Base-by-base conservation (phyloP, 495 filamentous ascomycete genomes). In the Penicillium manginii region DNA sequence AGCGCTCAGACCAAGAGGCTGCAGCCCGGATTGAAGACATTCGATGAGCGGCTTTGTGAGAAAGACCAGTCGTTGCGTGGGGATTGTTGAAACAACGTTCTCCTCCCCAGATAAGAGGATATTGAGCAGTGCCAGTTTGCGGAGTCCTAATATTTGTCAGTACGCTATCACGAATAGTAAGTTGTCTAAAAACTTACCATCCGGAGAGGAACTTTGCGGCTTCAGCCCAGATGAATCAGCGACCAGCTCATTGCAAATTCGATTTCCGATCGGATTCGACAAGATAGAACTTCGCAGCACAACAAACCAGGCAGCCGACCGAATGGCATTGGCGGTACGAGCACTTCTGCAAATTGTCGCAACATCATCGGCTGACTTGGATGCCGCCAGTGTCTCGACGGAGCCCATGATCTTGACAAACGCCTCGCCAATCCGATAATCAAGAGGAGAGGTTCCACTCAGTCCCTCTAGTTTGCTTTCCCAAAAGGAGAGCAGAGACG, bases 31-130 rank as follows among this genome's bases (percentile, higher is more conserved):
- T 32, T 88, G 78, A 2, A 90, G 70, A 83, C 89, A 92, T 17
- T 84, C 79, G 9, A 88, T 78, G 7, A 97, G 73, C 61, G 93
- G 86, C 69, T 91, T 91, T 31, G 92, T 82, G 22, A 93, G 86
- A 66, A 96, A 91, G 3, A 97, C 86, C 33, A 92, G 64, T 33
- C 93, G 83, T 64, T 93, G 91, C 29, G 89, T 89, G 15, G 91
- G 89, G 48, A 96, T 79, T 17, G 73, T 75, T 6, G 76, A 65
- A 3, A 76, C 63, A n/a, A 78, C 68, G 12, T 81, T 76, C 19
- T 82, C 79, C 33, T 84, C 78, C 14, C 72, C 78, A 7, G 79
- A 72, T 4, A 89, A 48, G 3, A 89, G 71, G 14, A 79, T 72
- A 57, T 89, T 89, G 26, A 90, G 70, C 15, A 88, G 61, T 22